These are phyloP conservation scores for Agapanthus africanus DNA, from an alignment of 106 monocot species.

Conservation along the genomic window DNA sequence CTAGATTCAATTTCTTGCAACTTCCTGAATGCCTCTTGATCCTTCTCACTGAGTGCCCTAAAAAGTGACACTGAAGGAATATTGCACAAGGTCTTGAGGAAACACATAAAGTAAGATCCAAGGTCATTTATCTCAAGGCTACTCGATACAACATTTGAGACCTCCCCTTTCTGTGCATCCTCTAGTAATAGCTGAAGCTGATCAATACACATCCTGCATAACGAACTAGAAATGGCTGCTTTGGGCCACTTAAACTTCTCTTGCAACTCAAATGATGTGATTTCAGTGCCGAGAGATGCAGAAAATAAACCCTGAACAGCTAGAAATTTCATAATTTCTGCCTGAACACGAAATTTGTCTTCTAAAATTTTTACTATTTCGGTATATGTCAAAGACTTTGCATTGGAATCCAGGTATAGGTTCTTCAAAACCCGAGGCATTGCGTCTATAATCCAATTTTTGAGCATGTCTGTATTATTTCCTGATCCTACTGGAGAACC, in stretches of 20 bases:
- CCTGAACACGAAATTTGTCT: constrained; percentile 64
- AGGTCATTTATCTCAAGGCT: constrained; percentile 56
- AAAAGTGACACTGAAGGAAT: constrained; percentile 93
- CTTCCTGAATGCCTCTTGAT: constrained; percentile 76
- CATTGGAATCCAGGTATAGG: constrained; percentile 34
- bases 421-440: constrained; percentile 83
- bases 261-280: constrained; percentile 92
- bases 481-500: constrained; percentile 33
- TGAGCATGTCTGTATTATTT: constrained; percentile 50
- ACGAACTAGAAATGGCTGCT: constrained; percentile 51
- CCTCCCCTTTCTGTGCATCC: constrained; percentile 82
- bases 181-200: constrained; percentile 79
- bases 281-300: constrained; percentile 88
- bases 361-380: constrained; percentile 30
- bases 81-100: constrained; percentile 62
- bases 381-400: constrained; percentile 20
- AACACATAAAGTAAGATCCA: constrained; percentile 71
- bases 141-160: constrained; percentile 12
- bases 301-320: constrained; percentile 93
- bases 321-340: constrained; percentile 83
- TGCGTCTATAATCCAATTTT: constrained; percentile 72
- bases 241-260: constrained; percentile 98
- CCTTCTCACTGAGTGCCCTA: constrained; percentile 57
- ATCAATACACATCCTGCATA: constrained; percentile 71
- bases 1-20: constrained; percentile 47